Conservation (phyloP, 805 yeast species). For the Grigorovia transvaalensis region DNA sequence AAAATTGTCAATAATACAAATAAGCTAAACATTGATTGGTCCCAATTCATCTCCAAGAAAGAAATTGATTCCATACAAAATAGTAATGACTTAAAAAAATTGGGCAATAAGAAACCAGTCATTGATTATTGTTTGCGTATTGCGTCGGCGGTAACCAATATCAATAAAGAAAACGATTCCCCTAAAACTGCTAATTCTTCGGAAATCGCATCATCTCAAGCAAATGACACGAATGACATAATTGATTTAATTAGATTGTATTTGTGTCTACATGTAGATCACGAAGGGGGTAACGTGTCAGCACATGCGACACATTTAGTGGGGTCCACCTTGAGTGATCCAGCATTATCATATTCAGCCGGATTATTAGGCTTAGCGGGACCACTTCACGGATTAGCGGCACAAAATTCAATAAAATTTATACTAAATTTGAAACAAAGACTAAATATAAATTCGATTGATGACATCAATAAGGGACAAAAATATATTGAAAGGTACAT, state of each 20-base stretch:
- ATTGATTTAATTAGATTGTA: conserved; percentile 69
- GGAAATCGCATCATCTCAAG: too few species aligned
- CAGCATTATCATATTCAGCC: conserved; percentile 64
- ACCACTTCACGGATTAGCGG: conserved; percentile 77
- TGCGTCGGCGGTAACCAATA: neutral
- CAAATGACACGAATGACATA: conserved; percentile 34
- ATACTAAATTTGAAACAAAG: conserved; percentile 50
- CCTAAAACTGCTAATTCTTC: too few species aligned
- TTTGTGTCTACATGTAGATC: conserved; percentile 74
- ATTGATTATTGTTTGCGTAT: neutral
- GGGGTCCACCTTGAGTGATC: conserved; percentile 71
- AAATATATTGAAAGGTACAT: conserved; percentile 53
- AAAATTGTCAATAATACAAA: neutral
- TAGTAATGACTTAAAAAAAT: too few species aligned
- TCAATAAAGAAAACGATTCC: neutral
- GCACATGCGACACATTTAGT: conserved; percentile 82
- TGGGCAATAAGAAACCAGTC: neutral
- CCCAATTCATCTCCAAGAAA: neutral
- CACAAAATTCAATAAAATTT: conserved; percentile 75
- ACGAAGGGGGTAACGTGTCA: conserved; percentile 83
- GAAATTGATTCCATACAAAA: neutral
- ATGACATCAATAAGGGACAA: conserved; percentile 17
- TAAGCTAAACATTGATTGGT: neutral
- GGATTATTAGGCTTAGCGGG: conserved; percentile 81
- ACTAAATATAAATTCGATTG: conserved; percentile 13